Evolutionary conservation across 1,284 basidiomycete species (phyloP).

Genomic region (Fomitopsis pinicola): DNA sequence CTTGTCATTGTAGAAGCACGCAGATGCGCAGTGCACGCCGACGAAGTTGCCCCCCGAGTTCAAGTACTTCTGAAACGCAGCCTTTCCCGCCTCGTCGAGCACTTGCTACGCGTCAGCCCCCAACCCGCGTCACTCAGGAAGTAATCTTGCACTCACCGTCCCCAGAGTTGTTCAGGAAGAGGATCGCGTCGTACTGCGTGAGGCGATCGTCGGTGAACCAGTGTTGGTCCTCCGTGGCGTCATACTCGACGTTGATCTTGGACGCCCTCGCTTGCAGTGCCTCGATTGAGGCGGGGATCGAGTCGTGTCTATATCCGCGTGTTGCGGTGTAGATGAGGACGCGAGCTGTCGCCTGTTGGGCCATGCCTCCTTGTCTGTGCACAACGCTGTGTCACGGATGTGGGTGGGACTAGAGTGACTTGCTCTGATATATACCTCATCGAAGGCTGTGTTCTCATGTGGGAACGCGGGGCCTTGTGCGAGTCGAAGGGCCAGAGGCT

Average conservation of each 20-base stretch:
- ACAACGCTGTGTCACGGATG: background rate
- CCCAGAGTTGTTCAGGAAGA: conserved; percentile 75
- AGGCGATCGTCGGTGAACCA: conserved; percentile 57
- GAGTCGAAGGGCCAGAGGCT: background rate
- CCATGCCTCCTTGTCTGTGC: background rate
- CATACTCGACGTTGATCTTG: conserved; percentile 44
- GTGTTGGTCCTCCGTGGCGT: conserved; percentile 59
- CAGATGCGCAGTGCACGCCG: conserved; percentile 68
- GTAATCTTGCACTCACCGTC: conserved; percentile 38
- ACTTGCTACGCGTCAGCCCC: conserved; percentile 34
- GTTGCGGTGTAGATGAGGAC: conserved; percentile 11
- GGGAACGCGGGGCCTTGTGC: background rate
- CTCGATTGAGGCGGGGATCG: conserved; percentile 8
- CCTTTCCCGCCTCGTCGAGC: conserved; percentile 54
- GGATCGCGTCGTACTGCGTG: conserved; percentile 55
- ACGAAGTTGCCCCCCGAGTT: conserved; percentile 70
- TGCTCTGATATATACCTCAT: background rate
- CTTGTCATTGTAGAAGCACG: conserved; percentile 60
- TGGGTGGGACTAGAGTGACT: background rate
- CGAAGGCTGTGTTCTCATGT: background rate
- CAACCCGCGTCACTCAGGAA: background rate
- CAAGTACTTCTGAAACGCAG: conserved; percentile 62
- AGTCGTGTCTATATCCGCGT: conserved; percentile 8
- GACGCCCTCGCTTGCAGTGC: conserved; percentile 4
- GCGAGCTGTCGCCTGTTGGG: conserved; percentile 5